Evolutionary conservation across 805 yeast species (phyloP), one percentile per base, ranked within the genome.

Genomic region (Candida oleophila): DNA sequence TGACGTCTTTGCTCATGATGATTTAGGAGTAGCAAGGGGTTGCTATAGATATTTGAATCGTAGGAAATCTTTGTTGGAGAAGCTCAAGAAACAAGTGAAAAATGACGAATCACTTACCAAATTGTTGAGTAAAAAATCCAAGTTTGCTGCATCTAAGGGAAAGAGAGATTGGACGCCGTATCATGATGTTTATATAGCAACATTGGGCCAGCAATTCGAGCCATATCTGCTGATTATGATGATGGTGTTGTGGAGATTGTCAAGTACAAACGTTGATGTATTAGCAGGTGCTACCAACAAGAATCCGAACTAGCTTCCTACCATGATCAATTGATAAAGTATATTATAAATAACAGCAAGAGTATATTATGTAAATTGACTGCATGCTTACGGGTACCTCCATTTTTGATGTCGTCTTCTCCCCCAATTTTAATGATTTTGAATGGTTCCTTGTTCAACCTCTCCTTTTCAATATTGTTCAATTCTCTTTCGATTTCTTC

Each of bases 1-100:
- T 59, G 83, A 91, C 60, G 80, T 88, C 0, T 89, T 89, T 61
- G 85, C 94, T 3, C 68, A 78, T 3, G 88, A 83, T 16, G 97
- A 91, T 65, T 66, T 91, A 41, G 97, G 97, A 1, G 78, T 91
- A 2, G 89, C 91, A 28, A 70, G 96, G 51, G 97, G 97, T 0
- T 78, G 84, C 48, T 77, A 89, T 0, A 62, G 73, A 22, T 91
- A 88, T 62, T 60, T 87, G 20, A 69, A 68, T 15, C 71, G 73
- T 39, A 67, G 86, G 44, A 84, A 83, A 0, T 73, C 74, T 3
- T 49, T 83, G 12, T 54, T 77, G 7, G 56, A 66, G 34, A 74
- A 75, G 41, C 61, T 81, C 4, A 76, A 77, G 58, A 40, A 39
- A 3, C 63, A 57, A 8, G 59, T 57, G 3, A 59, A 59, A 33